Evolutionary conservation across 495 filamentous ascomycete species (phyloP).

Genomic region (Hypoxylon rickii): DNA sequence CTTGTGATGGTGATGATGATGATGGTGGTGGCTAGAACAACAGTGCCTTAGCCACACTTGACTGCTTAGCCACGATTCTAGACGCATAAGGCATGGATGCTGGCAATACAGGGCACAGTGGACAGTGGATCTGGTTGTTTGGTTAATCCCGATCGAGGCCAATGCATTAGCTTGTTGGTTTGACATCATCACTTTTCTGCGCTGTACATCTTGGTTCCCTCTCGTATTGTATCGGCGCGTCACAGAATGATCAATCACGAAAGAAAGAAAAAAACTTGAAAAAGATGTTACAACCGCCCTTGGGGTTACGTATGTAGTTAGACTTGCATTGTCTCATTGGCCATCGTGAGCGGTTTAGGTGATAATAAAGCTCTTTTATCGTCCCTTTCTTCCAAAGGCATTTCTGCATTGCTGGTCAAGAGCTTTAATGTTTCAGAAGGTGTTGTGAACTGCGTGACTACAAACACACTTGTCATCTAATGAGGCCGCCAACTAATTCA

Average conservation of each 20-base stretch:
- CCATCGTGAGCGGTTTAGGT: constrained; percentile 1
- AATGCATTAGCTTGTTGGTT: neutral
- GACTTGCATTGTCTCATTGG: constrained; percentile 8
- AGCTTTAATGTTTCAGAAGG: constrained; percentile 17
- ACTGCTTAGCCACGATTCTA: neutral
- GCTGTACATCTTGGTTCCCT: neutral
- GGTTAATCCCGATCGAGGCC: neutral
- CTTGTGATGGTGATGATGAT: neutral
- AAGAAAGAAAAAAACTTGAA: constrained; percentile 31
- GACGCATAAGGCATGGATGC: neutral
- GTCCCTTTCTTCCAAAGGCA: constrained; percentile 17
- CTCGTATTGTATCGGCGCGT: neutral
- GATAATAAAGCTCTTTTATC: constrained; percentile 6
- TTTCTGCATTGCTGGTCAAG: constrained; percentile 2
- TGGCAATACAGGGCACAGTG: too few species aligned
- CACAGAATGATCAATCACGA: constrained; percentile 5
- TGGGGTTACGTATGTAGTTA: constrained; percentile 22
- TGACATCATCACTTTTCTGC: constrained; percentile 8
- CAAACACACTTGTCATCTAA: neutral
- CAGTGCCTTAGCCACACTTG: neutral
- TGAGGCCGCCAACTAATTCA: constrained; percentile 1
- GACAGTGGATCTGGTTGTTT: neutral
- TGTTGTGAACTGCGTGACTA: neutral
- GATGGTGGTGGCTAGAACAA: too few species aligned
- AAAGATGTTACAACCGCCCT: constrained; percentile 11